These are phyloP conservation scores for Monotropa hypopitys DNA, from an alignment of 179 eudicot genomes.

Conservation along the genomic window DNA sequence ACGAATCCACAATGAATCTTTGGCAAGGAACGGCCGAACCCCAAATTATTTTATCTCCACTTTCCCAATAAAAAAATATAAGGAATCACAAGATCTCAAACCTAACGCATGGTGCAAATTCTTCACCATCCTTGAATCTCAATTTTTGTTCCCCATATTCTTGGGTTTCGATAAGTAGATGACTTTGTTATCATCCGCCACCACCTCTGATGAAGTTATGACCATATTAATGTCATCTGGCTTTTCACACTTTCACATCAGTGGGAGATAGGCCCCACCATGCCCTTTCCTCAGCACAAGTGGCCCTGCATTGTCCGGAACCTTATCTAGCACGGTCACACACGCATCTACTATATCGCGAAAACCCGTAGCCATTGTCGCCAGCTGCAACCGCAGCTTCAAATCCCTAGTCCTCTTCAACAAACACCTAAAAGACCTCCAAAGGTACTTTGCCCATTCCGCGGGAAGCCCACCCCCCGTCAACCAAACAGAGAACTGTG, in stretches of 20 bases:
- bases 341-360: conserved; percentile 51
- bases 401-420: conserved; percentile 78
- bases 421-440: conserved; percentile 85
- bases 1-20: background rate
- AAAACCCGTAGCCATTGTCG: conserved; percentile 69
- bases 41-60: background rate
- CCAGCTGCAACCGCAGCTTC: conserved; percentile 64
- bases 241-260: conserved; percentile 26
- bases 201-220: background rate
- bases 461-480: conserved; percentile 85
- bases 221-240: background rate
- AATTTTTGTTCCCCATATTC: background rate
- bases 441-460: conserved; percentile 83
- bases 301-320: conserved; percentile 88
- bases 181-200: background rate
- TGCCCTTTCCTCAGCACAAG: conserved; percentile 92
- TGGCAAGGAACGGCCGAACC: background rate
- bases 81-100: background rate
- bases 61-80: background rate
- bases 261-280: conserved; percentile 93
- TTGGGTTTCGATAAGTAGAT: background rate
- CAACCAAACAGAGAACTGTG: conserved; percentile 82
- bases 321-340: conserved; percentile 64
- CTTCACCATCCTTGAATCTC: background rate
- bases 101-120: conserved; percentile 7